Percentiles rank a stretch among this genome's conserved stretches.
These are phyloP conservation scores for Lactifluus pinguis DNA, from an alignment of 768 basidiomycete genomes.

Conservation along the genomic window DNA sequence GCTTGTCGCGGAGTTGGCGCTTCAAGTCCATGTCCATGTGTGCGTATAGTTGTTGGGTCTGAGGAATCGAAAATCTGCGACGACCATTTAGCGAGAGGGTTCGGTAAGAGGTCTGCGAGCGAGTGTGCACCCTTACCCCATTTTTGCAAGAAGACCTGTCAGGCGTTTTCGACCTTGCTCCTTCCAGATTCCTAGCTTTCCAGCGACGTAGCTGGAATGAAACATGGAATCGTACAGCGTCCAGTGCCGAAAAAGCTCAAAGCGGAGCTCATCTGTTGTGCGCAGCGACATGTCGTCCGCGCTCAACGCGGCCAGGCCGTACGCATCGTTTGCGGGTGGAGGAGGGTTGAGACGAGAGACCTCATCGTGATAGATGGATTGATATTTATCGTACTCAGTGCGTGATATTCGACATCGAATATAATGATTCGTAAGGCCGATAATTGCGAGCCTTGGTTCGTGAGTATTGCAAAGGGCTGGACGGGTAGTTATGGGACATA, in stretches of 20 bases:
- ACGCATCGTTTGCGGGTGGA: slow-evolving; percentile 33
- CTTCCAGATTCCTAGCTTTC: slow-evolving; percentile 93
- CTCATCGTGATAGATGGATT: slow-evolving; percentile 79
- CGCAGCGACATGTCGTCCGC: slow-evolving; percentile 84
- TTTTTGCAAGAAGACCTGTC: slow-evolving; percentile 90
- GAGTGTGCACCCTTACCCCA: slow-evolving; percentile 60
- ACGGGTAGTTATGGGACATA: slow-evolving; percentile 27
- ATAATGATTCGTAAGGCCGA: slow-evolving; percentile 92
- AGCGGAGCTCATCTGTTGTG: slow-evolving; percentile 81
- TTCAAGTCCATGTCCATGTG: slow-evolving; percentile 98
- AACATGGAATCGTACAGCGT: slow-evolving; percentile 97
- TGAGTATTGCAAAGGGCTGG: background rate
- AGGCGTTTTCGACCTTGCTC: slow-evolving; percentile 85
- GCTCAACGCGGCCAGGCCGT: slow-evolving; percentile 43
- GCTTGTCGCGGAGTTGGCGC: slow-evolving; percentile 63
- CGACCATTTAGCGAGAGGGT: background rate
- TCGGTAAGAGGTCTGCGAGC: background rate
- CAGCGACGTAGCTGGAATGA: slow-evolving; percentile 93
- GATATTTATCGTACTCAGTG: slow-evolving; percentile 72
- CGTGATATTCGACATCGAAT: slow-evolving; percentile 81
- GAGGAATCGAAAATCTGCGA: slow-evolving; percentile 79
- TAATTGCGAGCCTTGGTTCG: slow-evolving; percentile 69
- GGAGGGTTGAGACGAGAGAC: slow-evolving; percentile 83
- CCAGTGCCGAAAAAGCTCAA: slow-evolving; percentile 96
- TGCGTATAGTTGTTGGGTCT: slow-evolving; percentile 87